These are phyloP conservation scores for Arthrobotrys conoides DNA, from an alignment of 2,329 filamentous ascomycete genomes.

Conservation along the genomic window DNA sequence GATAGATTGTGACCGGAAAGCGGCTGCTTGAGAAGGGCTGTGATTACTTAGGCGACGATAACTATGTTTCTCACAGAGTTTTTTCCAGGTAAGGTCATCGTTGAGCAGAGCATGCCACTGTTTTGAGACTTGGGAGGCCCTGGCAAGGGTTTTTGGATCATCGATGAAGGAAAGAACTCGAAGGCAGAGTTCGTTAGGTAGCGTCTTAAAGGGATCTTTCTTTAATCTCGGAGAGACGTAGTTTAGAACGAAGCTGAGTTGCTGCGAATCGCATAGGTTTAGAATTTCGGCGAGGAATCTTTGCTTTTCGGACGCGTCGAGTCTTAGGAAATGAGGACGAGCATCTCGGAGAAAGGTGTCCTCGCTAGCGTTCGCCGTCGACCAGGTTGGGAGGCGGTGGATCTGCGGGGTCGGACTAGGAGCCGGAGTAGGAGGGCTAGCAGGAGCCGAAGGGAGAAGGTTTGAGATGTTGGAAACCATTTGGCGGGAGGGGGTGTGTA, in stretches of 20 bases:
- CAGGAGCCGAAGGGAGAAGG: conserved; percentile 64
- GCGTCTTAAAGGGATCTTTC: conserved; percentile 92
- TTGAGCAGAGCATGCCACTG: conserved; percentile 93
- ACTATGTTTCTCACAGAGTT: conserved; percentile 94
- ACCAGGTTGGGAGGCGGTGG: conserved; percentile 64
- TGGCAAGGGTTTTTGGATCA: conserved; percentile 91
- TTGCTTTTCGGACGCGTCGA: conserved; percentile 64
- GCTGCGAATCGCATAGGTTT: conserved; percentile 93
- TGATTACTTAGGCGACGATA: conserved; percentile 73
- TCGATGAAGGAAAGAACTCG: conserved; percentile 96
- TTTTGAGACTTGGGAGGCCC: conserved; percentile 94
- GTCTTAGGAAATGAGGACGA: conserved; percentile 64
- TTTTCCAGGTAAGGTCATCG: conserved; percentile 99
- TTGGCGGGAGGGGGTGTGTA: conserved; percentile 64
- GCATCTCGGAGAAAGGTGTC: conserved; percentile 64
- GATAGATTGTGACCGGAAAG: conserved; percentile 52
- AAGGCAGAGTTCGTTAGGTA: conserved; percentile 93
- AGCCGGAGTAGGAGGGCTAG: conserved; percentile 64
- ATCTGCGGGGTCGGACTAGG: conserved; percentile 64
- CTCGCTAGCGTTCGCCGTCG: conserved; percentile 64
- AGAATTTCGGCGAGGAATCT: conserved; percentile 81
- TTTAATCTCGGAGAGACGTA: conserved; percentile 95
- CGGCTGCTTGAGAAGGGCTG: conserved; percentile 54
- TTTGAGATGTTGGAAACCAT: conserved; percentile 64
- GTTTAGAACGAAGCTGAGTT: conserved; percentile 94